phyloP scores from a whole-genome alignment of 345 rosid genomes.

The Ricinus communis region DNA sequence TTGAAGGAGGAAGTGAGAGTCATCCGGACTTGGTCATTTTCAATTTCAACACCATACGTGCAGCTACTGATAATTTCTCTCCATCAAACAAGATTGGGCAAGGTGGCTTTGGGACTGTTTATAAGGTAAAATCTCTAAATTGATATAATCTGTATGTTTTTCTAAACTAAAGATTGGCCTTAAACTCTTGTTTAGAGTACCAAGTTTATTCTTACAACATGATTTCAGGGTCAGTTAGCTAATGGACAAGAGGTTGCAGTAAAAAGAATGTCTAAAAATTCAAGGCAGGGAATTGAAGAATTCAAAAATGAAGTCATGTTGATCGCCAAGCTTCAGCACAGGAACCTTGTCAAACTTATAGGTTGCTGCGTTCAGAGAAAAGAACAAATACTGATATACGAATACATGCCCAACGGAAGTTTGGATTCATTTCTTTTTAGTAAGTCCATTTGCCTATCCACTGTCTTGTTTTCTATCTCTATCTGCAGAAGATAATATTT shows the following conservation, averaged over 20 bases:
- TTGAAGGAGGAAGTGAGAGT: neutral
- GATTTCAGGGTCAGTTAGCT: conserved; percentile 58
- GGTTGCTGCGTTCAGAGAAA: conserved; percentile 63
- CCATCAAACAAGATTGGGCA: conserved; percentile 25
- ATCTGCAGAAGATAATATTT: too few species aligned
- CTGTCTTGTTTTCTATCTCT: neutral
- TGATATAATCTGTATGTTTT: neutral
- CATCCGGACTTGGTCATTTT: conserved; percentile 5
- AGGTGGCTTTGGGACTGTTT: conserved; percentile 39
- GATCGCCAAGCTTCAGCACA: conserved; percentile 68
- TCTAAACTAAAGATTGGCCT: neutral
- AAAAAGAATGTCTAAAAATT: conserved; percentile 54
- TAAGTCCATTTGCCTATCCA: conserved; percentile 15
- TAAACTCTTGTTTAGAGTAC: neutral
- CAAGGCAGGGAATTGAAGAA: conserved; percentile 75
- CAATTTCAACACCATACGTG: conserved; percentile 10
- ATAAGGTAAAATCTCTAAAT: conserved; percentile 18
- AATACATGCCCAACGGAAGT: conserved; percentile 69
- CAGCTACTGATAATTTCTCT: conserved; percentile 32
- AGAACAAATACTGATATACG: conserved; percentile 71
- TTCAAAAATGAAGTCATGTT: conserved; percentile 38
- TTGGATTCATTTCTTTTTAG: conserved; percentile 66
- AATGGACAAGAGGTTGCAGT: conserved; percentile 69
- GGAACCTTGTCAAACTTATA: conserved; percentile 62
- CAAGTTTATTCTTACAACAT: neutral